These are phyloP conservation scores for Knoxia roxburghii DNA, from an alignment of 257 asterid species.

Conservation along the genomic window DNA sequence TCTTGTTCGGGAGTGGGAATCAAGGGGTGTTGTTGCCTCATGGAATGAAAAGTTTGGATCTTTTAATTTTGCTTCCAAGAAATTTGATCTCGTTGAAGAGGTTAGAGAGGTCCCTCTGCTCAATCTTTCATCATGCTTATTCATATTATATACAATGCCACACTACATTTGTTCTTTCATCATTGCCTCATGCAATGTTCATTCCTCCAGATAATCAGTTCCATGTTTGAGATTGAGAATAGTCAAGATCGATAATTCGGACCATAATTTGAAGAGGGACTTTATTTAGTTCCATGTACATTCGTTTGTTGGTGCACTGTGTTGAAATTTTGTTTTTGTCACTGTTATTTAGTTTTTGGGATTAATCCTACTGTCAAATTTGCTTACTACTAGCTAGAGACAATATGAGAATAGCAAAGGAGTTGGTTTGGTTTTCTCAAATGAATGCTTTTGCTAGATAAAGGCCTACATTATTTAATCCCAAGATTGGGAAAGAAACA, in stretches of 20 bases:
- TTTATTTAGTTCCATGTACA: background rate
- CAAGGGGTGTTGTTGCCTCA: constrained; percentile 68
- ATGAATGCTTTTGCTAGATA: background rate
- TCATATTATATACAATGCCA: background rate
- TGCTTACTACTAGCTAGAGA: background rate
- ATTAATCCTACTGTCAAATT: background rate
- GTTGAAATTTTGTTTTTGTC: background rate
- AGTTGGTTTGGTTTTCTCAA: background rate
- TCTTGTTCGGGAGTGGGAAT: constrained; percentile 67
- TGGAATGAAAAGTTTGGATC: constrained; percentile 80
- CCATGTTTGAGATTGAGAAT: background rate
- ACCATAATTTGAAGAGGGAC: background rate
- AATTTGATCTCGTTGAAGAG: constrained; percentile 48
- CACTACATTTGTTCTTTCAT: background rate
- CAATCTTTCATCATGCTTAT: background rate
- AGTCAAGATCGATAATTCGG: background rate
- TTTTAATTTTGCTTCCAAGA: constrained; percentile 60
- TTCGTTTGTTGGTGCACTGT: background rate
- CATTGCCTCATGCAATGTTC: background rate
- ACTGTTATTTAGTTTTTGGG: background rate
- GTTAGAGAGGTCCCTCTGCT: constrained; percentile 19
- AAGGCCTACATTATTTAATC: background rate
- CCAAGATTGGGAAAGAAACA: background rate
- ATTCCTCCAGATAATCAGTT: background rate
- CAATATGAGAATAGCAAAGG: background rate